Percentiles rank a stretch among this genome's conserved stretches.
Conservation (phyloP, 2,329 filamentous ascomycete species). For the Simplicillium aogashimaense region DNA sequence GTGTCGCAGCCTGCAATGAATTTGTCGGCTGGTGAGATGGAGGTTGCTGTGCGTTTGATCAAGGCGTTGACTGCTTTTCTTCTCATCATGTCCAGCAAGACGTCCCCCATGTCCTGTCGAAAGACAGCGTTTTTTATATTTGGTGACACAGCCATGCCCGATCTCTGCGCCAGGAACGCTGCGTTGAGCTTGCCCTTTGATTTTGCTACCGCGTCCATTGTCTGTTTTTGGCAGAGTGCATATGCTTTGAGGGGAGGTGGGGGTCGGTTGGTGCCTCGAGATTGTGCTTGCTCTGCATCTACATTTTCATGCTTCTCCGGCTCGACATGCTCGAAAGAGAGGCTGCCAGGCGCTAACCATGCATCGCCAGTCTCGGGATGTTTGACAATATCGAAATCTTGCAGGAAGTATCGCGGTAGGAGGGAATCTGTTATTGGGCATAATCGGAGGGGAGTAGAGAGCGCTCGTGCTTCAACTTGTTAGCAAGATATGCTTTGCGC, state of each 20-base stretch:
- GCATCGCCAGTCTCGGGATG: conserved; percentile 41
- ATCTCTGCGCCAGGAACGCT: conserved; percentile 8
- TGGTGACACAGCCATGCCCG: conserved; percentile 3
- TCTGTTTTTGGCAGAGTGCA: conserved; percentile 16
- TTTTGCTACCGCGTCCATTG: conserved; percentile 16
- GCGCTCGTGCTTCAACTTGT: conserved; percentile 40
- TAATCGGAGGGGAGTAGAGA: conserved; percentile 48
- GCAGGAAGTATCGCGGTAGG: conserved; percentile 53
- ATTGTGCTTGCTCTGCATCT: not conserved
- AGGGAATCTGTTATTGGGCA: conserved; percentile 37
- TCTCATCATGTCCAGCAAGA: conserved; percentile 41
- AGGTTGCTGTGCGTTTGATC: conserved; percentile 21
- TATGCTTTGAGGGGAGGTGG: conserved; percentile 9
- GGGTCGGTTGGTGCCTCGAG: not conserved
- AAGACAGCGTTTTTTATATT: conserved; percentile 21
- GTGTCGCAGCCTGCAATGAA: conserved; percentile 26
- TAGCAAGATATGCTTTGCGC: not conserved
- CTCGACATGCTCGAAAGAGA: conserved; percentile 19
- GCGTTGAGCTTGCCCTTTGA: conserved; percentile 7
- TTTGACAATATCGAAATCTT: conserved; percentile 45
- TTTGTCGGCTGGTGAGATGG: conserved; percentile 19
- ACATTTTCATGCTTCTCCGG: not conserved
- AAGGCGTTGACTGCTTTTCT: conserved; percentile 35
- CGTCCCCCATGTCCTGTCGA: conserved; percentile 45
- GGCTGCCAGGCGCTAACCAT: conserved; percentile 46